Conservation (phyloP, 345 rosid species). For the Melaleuca alternifolia region DNA sequence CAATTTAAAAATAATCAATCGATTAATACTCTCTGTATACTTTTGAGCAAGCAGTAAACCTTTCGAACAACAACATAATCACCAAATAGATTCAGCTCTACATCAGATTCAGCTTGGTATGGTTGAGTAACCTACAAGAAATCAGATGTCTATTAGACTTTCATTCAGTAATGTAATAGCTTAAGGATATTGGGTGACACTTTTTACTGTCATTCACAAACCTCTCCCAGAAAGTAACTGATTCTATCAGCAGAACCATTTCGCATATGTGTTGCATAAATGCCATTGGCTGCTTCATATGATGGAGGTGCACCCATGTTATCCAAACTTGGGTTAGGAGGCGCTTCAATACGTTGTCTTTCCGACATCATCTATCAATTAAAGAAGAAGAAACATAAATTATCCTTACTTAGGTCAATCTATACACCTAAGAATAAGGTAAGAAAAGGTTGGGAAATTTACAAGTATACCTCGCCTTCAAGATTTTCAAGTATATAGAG, state of each 20-base stretch:
- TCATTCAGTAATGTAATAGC: background rate
- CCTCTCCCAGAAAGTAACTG: constrained; percentile 97
- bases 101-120: constrained; percentile 69
- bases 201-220: constrained; percentile 7
- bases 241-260: constrained; percentile 61
- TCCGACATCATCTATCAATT: constrained; percentile 53
- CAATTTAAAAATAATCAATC: background rate
- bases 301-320: constrained; percentile 73
- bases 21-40: background rate
- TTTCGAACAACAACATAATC: constrained; percentile 90
- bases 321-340: constrained; percentile 37
- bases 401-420: background rate
- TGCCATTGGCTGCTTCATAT: constrained; percentile 75
- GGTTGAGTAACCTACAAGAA: constrained; percentile 64
- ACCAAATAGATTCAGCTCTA: constrained; percentile 70
- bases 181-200: background rate
- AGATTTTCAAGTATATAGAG: constrained; percentile 81
- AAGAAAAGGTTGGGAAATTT: background rate
- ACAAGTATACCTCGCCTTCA: constrained; percentile 51
- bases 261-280: constrained; percentile 52
- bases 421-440: background rate
- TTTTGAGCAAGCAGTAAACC: constrained; percentile 32
- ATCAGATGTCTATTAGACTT: too few relatives aligned
- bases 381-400: background rate
- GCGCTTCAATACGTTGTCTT: too few relatives aligned